phyloP scores from a whole-genome alignment of 495 filamentous ascomycete genomes.

The Talaromyces stipitatus region DNA sequence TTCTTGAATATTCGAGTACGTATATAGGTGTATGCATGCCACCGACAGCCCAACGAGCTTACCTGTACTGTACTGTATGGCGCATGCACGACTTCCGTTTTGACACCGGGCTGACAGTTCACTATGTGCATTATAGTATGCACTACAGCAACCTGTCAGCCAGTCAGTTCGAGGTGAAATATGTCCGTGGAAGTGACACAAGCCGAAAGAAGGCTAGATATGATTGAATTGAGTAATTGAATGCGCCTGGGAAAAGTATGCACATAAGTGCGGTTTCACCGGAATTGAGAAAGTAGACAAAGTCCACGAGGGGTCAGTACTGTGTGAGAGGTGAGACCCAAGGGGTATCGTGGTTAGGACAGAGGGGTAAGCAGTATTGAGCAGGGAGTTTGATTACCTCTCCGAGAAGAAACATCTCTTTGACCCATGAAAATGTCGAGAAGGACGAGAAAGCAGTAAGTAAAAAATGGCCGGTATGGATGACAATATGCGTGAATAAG shows the following conservation, averaged over 20 bases:
- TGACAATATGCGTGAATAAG: neutral
- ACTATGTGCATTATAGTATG: neutral
- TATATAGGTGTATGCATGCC: neutral
- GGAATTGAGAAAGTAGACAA: neutral
- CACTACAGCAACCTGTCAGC: neutral
- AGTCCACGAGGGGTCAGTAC: neutral
- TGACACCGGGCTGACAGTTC: neutral
- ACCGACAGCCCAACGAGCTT: neutral
- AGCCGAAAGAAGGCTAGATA: neutral
- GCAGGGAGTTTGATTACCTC: neutral
- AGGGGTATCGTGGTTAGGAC: neutral
- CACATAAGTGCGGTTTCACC: too few species aligned
- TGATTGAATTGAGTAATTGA: neutral
- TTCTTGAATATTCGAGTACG: neutral
- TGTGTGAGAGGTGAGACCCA: neutral
- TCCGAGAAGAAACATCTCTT: too few species aligned
- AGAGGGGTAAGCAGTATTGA: neutral
- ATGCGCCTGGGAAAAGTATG: too few species aligned
- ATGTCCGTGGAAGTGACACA: neutral
- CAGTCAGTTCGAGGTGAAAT: neutral
- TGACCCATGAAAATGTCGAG: too few species aligned
- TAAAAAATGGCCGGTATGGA: neutral
- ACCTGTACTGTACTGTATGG: neutral
- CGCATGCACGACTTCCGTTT: neutral
- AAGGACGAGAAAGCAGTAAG: neutral